Base-by-base conservation (phyloP, 495 filamentous ascomycete genomes). In the Xylaria scruposa region DNA sequence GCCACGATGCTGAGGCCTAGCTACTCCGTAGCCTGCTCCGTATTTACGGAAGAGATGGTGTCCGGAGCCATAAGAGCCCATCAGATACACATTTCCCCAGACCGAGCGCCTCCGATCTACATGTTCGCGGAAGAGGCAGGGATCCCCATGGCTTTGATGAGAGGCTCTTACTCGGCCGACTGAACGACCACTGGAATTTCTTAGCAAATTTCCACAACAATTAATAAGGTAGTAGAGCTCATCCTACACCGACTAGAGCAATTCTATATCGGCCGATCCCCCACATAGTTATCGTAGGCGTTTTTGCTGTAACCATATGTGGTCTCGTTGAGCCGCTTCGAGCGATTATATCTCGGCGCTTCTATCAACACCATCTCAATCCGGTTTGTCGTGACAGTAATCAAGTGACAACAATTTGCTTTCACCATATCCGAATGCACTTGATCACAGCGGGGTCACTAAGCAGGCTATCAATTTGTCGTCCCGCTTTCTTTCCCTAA, bases 391-490 rank as follows among this genome's bases (percentile, higher is more conserved):
- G n/a, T 19, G 33, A 60, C 24, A 21, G 33, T 60, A 60, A 38
- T 60, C 33, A 15, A n/a, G 31, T 21, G 8, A 13, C 24, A 31
- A 60, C 17, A 13, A 12, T 38, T 60, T 38, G 26, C 26, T 56
- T 56, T 10, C 53, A 10, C 9, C 21, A 53, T 53, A 15, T 10
- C 49, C 21, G 10, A 26, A 24, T 10, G n/a, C 21, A 24, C 53
- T 56, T 24, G 7, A 31, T 10, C 12, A 24, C 58, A 19, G 29
- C 19, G 33, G 58, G 4, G 33, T 38, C 33, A 38, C 58, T 17
- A 40, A 60, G 58, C 58, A 38, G 19, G 58, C 33, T 60, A 38
- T 10, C 58, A 9, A 60, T 60, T 31, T 60, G n/a, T 38, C 58
- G 33, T 60, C 31, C 58, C n/a, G 58, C 17, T 31, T 21, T 38